These are phyloP conservation scores for Meyerozyma sp. DNA, from an alignment of 1,139 yeast species.

Conservation along the genomic window DNA sequence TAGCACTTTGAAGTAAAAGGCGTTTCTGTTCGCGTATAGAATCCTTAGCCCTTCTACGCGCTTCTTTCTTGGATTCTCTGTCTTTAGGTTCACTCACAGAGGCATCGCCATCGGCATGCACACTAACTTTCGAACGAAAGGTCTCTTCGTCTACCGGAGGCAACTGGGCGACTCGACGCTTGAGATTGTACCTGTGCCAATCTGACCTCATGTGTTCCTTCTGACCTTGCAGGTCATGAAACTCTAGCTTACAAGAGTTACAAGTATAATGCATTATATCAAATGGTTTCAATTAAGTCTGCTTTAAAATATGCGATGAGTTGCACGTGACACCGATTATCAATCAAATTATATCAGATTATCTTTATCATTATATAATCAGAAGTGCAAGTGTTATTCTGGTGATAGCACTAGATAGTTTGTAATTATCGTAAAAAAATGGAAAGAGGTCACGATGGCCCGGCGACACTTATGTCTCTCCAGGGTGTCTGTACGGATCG, in stretches of 20 bases:
- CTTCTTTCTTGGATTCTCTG: slow-evolving; percentile 55
- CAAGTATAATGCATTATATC: slow-evolving; percentile 31
- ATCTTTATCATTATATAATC: not conserved
- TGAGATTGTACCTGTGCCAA: slow-evolving; percentile 69
- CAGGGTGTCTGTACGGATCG: too few species aligned
- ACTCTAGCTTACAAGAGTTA: slow-evolving; percentile 40
- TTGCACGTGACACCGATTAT: not conserved
- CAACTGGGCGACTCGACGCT: slow-evolving; percentile 54
- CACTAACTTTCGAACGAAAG: slow-evolving; percentile 43
- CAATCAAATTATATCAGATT: not conserved
- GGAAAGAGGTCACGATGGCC: too few species aligned
- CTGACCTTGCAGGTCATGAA: slow-evolving; percentile 36
- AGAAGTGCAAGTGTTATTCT: not conserved
- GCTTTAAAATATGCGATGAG: not conserved
- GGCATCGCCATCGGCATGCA: slow-evolving; percentile 17
- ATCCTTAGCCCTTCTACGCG: slow-evolving; percentile 60
- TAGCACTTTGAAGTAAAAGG: slow-evolving; percentile 56
- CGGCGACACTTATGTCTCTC: too few species aligned
- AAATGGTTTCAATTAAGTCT: not conserved
- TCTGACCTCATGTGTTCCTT: slow-evolving; percentile 55
- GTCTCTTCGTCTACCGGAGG: slow-evolving; percentile 49
- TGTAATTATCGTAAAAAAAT: too few species aligned
- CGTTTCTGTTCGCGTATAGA: slow-evolving; percentile 58
- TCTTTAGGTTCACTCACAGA: slow-evolving; percentile 14
- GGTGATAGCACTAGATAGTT: too few species aligned